Conservation (phyloP, 495 filamentous ascomycete species). For the Aspergillus kassunensis region DNA sequence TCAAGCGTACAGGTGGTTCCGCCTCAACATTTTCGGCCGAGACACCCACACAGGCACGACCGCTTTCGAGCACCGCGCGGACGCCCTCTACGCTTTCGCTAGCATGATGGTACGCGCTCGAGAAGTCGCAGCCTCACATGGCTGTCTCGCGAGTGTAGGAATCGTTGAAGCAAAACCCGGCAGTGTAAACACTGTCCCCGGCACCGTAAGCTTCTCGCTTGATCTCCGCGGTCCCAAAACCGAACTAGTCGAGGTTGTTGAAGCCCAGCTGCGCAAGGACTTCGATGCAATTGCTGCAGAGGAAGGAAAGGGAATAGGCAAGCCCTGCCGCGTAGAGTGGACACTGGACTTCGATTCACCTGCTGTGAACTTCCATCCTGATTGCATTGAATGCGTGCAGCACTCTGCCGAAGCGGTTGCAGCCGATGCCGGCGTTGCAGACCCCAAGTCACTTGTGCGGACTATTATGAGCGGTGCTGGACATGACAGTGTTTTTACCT, state of each 20-base stretch:
- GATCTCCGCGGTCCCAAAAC: constrained; percentile 66
- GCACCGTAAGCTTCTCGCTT: constrained; percentile 62
- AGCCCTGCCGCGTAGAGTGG: constrained; percentile 56
- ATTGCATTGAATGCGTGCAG: constrained; percentile 65
- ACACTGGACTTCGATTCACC: constrained; percentile 58
- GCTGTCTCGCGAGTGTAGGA: constrained; percentile 65
- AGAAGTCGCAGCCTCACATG: constrained; percentile 51
- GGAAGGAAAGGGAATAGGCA: constrained; percentile 46
- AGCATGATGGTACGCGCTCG: constrained; percentile 66
- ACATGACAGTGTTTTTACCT: constrained; percentile 64
- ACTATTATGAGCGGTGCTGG: constrained; percentile 54
- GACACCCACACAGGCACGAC: constrained; percentile 78
- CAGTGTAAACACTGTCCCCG: constrained; percentile 73
- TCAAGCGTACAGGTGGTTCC: constrained; percentile 65
- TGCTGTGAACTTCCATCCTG: constrained; percentile 63
- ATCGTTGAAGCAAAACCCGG: constrained; percentile 65
- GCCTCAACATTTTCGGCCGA: constrained; percentile 58
- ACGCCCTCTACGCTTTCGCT: constrained; percentile 64
- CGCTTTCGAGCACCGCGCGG: constrained; percentile 52
- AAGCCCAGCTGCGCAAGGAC: constrained; percentile 48
- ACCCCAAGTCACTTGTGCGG: constrained; percentile 38
- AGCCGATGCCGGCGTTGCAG: constrained; percentile 42
- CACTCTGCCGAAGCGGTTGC: constrained; percentile 54
- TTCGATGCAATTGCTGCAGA: constrained; percentile 55
- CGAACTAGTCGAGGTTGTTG: constrained; percentile 51